These are phyloP conservation scores for Mallotus nudiflorus DNA, from an alignment of 345 rosid genomes.

Conservation along the genomic window DNA sequence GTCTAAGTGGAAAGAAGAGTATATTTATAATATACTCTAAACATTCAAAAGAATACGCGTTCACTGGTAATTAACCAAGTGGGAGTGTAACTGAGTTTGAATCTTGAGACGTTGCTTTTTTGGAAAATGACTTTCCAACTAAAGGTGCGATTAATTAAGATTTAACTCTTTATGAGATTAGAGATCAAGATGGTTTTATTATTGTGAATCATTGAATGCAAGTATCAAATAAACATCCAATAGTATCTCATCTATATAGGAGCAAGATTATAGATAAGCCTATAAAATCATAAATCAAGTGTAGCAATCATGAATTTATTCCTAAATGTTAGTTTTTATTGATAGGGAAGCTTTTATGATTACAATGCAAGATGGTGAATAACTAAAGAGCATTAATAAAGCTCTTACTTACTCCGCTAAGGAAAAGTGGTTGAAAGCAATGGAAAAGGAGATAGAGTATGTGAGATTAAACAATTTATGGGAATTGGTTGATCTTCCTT, in stretches of 20 bases:
- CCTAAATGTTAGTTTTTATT: neutral
- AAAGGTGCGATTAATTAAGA: neutral
- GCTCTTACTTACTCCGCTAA: neutral
- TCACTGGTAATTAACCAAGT: neutral
- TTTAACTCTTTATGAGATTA: neutral
- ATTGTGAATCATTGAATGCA: no score
- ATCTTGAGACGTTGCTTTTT: neutral
- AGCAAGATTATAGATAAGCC: no score
- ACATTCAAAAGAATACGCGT: neutral
- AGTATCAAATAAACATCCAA: no score
- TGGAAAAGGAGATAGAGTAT: neutral
- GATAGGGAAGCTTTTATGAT: neutral
- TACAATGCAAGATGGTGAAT: neutral
- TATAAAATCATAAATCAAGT: no score
- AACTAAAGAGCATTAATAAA: neutral
- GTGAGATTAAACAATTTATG: neutral
- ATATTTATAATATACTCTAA: neutral
- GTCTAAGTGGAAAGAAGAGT: neutral
- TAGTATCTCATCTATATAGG: no score
- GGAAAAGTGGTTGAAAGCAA: neutral
- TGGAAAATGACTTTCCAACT: neutral
- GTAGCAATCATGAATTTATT: no score
- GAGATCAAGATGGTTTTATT: neutral
- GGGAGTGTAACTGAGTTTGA: neutral
- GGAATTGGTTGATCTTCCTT: neutral